Percentiles rank a stretch among this genome's conserved stretches.
These are phyloP conservation scores for Diospyros lotus DNA, from an alignment of 148 eudicot genomes.

Conservation along the genomic window DNA sequence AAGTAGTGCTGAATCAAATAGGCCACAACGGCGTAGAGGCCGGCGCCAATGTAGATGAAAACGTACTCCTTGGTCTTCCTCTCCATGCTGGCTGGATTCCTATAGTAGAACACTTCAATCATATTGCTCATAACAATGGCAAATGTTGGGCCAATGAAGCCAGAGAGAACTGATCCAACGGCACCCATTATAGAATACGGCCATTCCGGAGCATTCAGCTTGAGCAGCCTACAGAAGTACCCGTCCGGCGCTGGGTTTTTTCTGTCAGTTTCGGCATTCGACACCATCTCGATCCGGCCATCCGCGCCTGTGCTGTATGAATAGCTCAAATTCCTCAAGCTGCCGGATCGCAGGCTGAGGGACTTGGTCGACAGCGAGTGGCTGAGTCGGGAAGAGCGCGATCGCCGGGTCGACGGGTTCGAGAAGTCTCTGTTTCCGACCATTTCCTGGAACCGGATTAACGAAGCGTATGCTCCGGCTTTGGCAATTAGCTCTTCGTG, in stretches of 20 bases:
- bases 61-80: conserved; percentile 95
- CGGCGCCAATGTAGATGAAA: conserved; percentile 93
- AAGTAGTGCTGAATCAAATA: conserved; percentile 97
- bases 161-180: conserved; percentile 84
- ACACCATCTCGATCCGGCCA: conserved; percentile 95
- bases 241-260: conserved; percentile 82
- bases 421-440: conserved; percentile 87
- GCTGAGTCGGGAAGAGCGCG: conserved; percentile 76
- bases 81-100: conserved; percentile 77
- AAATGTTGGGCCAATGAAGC: conserved; percentile 94
- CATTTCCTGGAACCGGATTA: conserved; percentile 98
- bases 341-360: conserved; percentile 92
- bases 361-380: conserved; percentile 89
- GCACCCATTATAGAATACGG: conserved; percentile 98
- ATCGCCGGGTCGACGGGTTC: conserved; percentile 79
- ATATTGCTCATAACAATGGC: conserved; percentile 98
- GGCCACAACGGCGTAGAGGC: conserved; percentile 90
- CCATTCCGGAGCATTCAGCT: conserved; percentile 96
- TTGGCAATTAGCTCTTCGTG: conserved; percentile 88
- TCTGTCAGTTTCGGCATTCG: conserved; percentile 81
- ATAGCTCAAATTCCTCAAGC: conserved; percentile 88
- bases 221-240: conserved; percentile 77
- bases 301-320: conserved; percentile 92
- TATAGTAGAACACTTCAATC: conserved; percentile 97
- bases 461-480: conserved; percentile 80